phyloP scores from a whole-genome alignment of 1,139 yeast species.

The Saccharomyces uvarum region DNA sequence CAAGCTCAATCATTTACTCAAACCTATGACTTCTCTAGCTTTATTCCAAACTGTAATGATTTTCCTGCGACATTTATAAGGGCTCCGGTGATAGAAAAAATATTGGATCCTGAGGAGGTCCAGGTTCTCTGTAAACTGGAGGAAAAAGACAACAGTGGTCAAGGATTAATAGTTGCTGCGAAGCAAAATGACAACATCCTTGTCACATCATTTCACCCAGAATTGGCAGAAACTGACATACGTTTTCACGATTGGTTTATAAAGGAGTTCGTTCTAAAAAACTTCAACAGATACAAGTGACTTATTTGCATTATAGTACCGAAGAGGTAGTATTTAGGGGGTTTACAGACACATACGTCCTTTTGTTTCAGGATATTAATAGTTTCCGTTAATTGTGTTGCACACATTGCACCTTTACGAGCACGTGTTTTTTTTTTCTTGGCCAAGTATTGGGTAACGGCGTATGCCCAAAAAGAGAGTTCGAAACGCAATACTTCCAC shows the following conservation, averaged over 20 bases:
- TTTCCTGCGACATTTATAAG: slow-evolving; percentile 66
- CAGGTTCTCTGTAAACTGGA: slow-evolving; percentile 39
- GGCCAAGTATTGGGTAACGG: too few relatives aligned
- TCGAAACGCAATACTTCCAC: too few relatives aligned
- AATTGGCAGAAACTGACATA: slow-evolving; percentile 45
- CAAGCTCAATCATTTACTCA: slow-evolving; percentile 62
- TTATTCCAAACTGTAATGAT: slow-evolving; percentile 36
- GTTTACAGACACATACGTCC: too few relatives aligned
- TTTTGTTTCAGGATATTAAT: too few relatives aligned
- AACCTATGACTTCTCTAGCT: slow-evolving; percentile 42
- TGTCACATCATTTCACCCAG: slow-evolving; percentile 82
- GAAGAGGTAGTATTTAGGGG: too few relatives aligned
- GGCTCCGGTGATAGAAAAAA: slow-evolving; percentile 60
- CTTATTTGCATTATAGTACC: too few relatives aligned
- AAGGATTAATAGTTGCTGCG: slow-evolving; percentile 55
- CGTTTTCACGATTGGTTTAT: slow-evolving; percentile 70
- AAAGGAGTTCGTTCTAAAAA: slow-evolving; percentile 18
- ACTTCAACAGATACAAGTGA: not conserved
- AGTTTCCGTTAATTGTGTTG: too few relatives aligned
- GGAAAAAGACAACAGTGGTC: slow-evolving; percentile 15
- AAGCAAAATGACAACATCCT: slow-evolving; percentile 52
- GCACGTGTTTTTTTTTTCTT: too few relatives aligned
- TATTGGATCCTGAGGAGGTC: slow-evolving; percentile 34
- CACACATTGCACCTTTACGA: too few relatives aligned
- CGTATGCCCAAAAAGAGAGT: too few relatives aligned